phyloP scores from a whole-genome alignment of 1,139 yeast genomes.

The Geotrichum europaeum region DNA sequence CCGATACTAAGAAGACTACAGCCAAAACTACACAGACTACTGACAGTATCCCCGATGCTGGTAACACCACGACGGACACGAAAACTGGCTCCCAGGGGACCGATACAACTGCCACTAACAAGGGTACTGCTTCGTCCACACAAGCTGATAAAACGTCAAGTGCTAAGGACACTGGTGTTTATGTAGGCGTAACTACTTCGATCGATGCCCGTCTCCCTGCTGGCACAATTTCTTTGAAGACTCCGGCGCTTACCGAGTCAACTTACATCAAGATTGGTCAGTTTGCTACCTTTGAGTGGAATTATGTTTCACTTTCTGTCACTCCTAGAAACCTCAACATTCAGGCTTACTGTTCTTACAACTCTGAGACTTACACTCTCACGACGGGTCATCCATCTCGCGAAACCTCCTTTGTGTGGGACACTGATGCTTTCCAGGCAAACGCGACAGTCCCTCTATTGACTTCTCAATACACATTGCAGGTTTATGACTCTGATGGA shows the following conservation, averaged over 20 bases:
- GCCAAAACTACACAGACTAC: not conserved
- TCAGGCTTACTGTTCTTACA: constrained; percentile 36
- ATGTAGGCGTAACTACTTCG: constrained; percentile 22
- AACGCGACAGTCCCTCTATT: constrained; percentile 30
- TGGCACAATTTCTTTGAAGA: constrained; percentile 34
- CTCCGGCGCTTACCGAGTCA: constrained; percentile 34
- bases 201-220: constrained; percentile 35
- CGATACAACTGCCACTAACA: constrained; percentile 3
- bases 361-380: constrained; percentile 36
- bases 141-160: constrained; percentile 11
- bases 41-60: constrained; percentile 12
- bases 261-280: constrained; percentile 39
- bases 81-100: constrained; percentile 6
- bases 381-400: constrained; percentile 32
- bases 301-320: constrained; percentile 34
- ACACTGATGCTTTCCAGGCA: constrained; percentile 33
- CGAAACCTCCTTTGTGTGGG: constrained; percentile 36
- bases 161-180: constrained; percentile 10
- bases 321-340: constrained; percentile 37
- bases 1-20: not conserved
- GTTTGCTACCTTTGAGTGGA: constrained; percentile 39
- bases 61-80: constrained; percentile 3
- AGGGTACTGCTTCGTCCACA: constrained; percentile 8
- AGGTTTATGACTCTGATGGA: constrained; percentile 33
- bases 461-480: constrained; percentile 36